Conservation (phyloP, 1,284 basidiomycete genomes). For the Naganishia sp. region DNA sequence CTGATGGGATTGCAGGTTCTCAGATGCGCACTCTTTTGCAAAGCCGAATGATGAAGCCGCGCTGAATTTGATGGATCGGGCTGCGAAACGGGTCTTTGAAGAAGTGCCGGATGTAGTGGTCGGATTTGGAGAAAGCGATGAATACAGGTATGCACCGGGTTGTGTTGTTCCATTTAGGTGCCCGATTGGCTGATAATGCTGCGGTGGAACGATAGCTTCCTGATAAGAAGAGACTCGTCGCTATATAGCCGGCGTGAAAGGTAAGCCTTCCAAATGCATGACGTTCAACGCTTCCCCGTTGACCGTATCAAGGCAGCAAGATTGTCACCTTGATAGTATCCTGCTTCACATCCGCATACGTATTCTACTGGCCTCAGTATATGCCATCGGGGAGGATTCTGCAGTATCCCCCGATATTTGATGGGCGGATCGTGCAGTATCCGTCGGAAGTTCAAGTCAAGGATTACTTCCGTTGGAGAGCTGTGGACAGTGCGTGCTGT, state of each 20-base stretch:
- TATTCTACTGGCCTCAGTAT: constrained; percentile 78
- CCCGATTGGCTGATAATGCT: not conserved
- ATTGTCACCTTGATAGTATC: constrained; percentile 87
- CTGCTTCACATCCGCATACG: constrained; percentile 88
- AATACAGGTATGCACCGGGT: constrained; percentile 71
- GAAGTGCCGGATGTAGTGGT: constrained; percentile 78
- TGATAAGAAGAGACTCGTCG: constrained; percentile 71
- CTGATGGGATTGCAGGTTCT: constrained; percentile 64
- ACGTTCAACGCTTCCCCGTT: not conserved
- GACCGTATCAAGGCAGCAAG: constrained; percentile 59
- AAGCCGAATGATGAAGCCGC: constrained; percentile 93
- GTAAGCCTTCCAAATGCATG: constrained; percentile 43
- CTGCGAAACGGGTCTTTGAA: constrained; percentile 78
- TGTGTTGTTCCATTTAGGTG: not conserved
- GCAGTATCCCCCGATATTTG: constrained; percentile 84
- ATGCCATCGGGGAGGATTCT: constrained; percentile 69
- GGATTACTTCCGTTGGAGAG: constrained; percentile 95
- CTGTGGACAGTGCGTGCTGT: constrained; percentile 78
- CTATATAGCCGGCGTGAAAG: constrained; percentile 80
- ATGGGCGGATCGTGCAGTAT: constrained; percentile 85
- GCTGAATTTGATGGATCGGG: constrained; percentile 87
- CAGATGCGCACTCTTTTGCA: constrained; percentile 73
- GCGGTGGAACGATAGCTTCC: constrained; percentile 63
- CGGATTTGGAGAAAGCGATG: constrained; percentile 95
- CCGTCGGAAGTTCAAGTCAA: constrained; percentile 70